Base-by-base conservation (phyloP, 169 alveolate genomes). In the Haemoproteus tartakovskyi region DNA sequence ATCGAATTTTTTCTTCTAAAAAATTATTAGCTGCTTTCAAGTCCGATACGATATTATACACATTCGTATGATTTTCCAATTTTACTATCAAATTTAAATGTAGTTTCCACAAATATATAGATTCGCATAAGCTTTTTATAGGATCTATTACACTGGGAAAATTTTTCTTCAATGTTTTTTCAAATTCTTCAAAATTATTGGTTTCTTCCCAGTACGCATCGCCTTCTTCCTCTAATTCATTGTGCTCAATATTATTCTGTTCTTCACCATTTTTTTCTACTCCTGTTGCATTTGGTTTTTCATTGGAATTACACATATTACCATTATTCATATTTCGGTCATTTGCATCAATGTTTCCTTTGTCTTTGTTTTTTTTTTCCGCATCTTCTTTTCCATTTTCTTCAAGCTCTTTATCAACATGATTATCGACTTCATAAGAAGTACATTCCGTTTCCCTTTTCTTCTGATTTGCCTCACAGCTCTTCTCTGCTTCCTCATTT, bases 51-150 rank as follows among this genome's bases (percentile, higher is more conserved):
- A 70, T 12, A 37, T 70, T 78, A 47, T 70, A 56, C 16, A 70
- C 84, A 56, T 70, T 70, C 8, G 84, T 70, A 26, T 70, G 84
- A 27, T 70, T 41, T 36, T 70, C 84, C 50, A 70, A 38, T 45
- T 70, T 59, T 0, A 61, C 45, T 16, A 70, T 70, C 50, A 70
- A 56, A 26, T 54, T 27, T 43, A 70, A 41, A 56, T 70, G 84
- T 30, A 45, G 62, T 59, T 78, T 56, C 84, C 84, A 70, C n/a
- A 78, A 56, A 47, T 70, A 56, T 41, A 70, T 70, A 16, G 84
- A 70, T 45, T 70, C 45, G 24, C 84, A 70, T 46, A 70, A 70
- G 40, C 57, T 78, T 45, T 43, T 56, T 29, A 56, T 54, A 5
- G 84, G 84, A 38, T 70, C 46, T 46, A 70, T 19, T 27, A 70